Evolutionary conservation across 768 basidiomycete genomes (phyloP).

Genomic region (Nevesoporus exiguus): DNA sequence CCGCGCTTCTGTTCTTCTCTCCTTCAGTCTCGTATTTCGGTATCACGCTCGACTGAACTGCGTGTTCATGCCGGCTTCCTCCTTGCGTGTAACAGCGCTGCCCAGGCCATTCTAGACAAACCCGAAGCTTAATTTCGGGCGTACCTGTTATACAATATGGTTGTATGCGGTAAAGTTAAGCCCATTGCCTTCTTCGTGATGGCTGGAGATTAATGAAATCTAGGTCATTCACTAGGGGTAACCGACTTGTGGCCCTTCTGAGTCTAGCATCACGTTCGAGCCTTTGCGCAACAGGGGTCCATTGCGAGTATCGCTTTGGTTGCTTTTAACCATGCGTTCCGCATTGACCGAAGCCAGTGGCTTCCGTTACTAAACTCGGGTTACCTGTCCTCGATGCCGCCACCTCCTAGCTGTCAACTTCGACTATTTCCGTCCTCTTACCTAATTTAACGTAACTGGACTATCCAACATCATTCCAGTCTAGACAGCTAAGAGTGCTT

Average conservation of each 20-base stretch:
- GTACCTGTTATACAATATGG: constrained; percentile 34
- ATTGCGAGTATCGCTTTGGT: constrained; percentile 38
- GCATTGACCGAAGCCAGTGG: too few relatives aligned
- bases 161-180: constrained; percentile 29
- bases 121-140: constrained; percentile 31
- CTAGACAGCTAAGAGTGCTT: too few relatives aligned
- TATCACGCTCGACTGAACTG: constrained; percentile 10
- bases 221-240: constrained; percentile 42
- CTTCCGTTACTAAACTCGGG: too few relatives aligned
- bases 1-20: too few relatives aligned
- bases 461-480: too few relatives aligned
- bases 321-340: constrained; percentile 31
- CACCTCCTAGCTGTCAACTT: too few relatives aligned
- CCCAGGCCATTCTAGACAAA: constrained; percentile 24
- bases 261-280: constrained; percentile 1
- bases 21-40: too few relatives aligned
- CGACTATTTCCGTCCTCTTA: too few relatives aligned
- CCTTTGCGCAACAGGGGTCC: constrained; percentile 29
- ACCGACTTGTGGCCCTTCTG: constrained; percentile 1
- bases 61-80: constrained; percentile 37
- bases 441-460: too few relatives aligned
- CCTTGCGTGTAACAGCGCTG: constrained; percentile 35
- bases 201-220: background rate
- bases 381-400: too few relatives aligned
- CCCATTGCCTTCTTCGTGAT: background rate